A percentile compares a stretch with the other conserved stretches of the same genome.
Conservation (phyloP, 1,139 yeast genomes). For the Sugiyamaella xylanicola region DNA sequence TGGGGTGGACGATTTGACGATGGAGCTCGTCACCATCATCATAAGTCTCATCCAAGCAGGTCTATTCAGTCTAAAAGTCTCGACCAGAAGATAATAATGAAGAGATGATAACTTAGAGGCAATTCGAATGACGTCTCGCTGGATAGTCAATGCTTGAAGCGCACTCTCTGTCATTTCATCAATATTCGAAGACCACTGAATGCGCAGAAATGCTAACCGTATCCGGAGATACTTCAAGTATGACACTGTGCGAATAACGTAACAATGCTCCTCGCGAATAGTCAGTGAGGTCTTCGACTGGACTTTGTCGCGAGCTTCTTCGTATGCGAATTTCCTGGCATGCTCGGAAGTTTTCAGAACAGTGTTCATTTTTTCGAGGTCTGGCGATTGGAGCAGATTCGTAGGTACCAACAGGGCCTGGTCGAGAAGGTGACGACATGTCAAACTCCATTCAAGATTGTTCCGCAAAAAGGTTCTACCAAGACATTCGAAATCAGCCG, state of each 20-base stretch:
- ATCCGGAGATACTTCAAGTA: constrained; percentile 17
- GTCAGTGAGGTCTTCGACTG: background rate
- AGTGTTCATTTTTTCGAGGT: constrained; percentile 1
- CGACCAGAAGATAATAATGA: constrained; percentile 16
- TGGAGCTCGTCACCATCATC: constrained; percentile 18
- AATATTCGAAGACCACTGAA: constrained; percentile 1
- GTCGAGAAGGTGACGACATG: constrained; percentile 23
- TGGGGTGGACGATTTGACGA: constrained; percentile 1
- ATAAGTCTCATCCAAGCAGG: constrained; percentile 28
- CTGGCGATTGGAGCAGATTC: constrained; percentile 1
- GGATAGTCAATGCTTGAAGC: constrained; percentile 18
- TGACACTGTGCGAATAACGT: constrained; percentile 14
- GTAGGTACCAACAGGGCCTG: constrained; percentile 24
- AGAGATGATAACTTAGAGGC: constrained; percentile 14
- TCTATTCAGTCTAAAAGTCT: constrained; percentile 16
- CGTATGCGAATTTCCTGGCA: constrained; percentile 5
- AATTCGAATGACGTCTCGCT: constrained; percentile 15
- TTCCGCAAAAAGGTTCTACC: constrained; percentile 9
- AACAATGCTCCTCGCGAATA: constrained; percentile 19
- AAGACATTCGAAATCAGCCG: constrained; percentile 16
- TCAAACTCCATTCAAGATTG: constrained; percentile 23
- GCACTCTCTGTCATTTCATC: constrained; percentile 19
- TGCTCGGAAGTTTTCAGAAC: background rate
- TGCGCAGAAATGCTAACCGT: constrained; percentile 19
- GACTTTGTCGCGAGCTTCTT: constrained; percentile 1